A percentile compares a stretch with the other conserved stretches of the same genome.
phyloP scores from a whole-genome alignment of 306 rosid species.

The Canavalia gladiata region DNA sequence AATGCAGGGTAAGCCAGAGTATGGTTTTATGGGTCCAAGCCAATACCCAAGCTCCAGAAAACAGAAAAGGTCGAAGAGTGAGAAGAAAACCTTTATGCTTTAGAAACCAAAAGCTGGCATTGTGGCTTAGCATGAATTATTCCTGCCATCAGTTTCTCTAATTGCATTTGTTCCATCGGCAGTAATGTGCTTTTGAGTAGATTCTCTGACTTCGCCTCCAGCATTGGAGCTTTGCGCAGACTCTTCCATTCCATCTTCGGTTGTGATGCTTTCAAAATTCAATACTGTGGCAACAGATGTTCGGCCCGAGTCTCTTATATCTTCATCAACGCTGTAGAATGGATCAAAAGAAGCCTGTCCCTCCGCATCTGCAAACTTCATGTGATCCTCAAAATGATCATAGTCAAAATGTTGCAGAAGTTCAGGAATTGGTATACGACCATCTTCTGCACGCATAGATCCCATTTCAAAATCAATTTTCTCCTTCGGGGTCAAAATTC shows the following conservation, averaged over 20 bases:
- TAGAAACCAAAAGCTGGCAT: constrained; percentile 52
- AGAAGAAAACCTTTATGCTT: constrained; percentile 61
- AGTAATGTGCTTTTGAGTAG: constrained; percentile 46
- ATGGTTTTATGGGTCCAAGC: constrained; percentile 22
- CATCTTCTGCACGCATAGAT: constrained; percentile 60
- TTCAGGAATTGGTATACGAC: constrained; percentile 64
- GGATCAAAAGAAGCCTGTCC: constrained; percentile 60
- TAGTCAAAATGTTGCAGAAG: constrained; percentile 68
- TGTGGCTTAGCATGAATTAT: constrained; percentile 45
- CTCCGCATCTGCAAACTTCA: constrained; percentile 62
- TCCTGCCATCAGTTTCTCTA: constrained; percentile 48
- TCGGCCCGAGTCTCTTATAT: constrained; percentile 53
- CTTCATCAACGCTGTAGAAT: constrained; percentile 59
- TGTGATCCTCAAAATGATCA: constrained; percentile 57
- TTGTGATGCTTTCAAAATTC: constrained; percentile 45
- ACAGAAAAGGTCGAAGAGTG: constrained; percentile 40
- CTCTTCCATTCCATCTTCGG: constrained; percentile 52
- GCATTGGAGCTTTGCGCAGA: constrained; percentile 43
- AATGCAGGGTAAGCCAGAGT: constrained; percentile 17
- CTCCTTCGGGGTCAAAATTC: constrained; percentile 64
- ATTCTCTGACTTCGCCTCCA: constrained; percentile 52
- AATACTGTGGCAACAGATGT: constrained; percentile 53
- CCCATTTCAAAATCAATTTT: constrained; percentile 91
- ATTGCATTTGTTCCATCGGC: constrained; percentile 42
- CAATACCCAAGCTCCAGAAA: neutral